These are phyloP conservation scores for Diaporthe citriasiana DNA, from an alignment of 2,329 filamentous ascomycete genomes.

Conservation along the genomic window DNA sequence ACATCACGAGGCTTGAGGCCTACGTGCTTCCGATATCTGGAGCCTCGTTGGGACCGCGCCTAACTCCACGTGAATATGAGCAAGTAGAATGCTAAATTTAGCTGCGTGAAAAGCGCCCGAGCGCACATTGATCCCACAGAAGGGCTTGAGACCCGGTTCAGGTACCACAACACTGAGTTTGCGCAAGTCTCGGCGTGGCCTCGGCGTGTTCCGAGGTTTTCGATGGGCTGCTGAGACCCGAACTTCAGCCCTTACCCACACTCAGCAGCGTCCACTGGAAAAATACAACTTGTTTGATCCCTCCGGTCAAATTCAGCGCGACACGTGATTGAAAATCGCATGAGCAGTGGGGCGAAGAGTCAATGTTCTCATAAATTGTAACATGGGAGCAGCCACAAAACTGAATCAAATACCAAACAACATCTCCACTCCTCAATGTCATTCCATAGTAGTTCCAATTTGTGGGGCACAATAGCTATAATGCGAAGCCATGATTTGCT, in stretches of 20 bases:
- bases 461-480: neutral
- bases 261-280: no score
- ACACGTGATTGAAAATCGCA: neutral
- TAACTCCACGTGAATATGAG: neutral
- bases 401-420: neutral
- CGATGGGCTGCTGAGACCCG: neutral
- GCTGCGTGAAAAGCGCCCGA: neutral
- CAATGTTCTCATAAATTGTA: neutral
- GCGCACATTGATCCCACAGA: neutral
- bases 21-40: neutral
- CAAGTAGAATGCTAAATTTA: neutral
- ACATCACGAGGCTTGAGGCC: neutral
- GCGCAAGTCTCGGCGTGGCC: neutral
- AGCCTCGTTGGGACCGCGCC: neutral
- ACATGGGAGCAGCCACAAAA: neutral
- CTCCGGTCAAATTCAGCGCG: neutral
- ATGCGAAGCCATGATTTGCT: neutral
- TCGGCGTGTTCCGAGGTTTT: slow-evolving; percentile 10
- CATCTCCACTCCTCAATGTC: neutral
- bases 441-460: neutral
- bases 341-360: neutral
- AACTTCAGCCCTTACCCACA: neutral
- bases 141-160: neutral
- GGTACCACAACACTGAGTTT: neutral
- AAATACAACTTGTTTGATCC: neutral